These are phyloP conservation scores for Penicillium concentricum DNA, from an alignment of 2,329 filamentous ascomycete genomes.

Conservation along the genomic window DNA sequence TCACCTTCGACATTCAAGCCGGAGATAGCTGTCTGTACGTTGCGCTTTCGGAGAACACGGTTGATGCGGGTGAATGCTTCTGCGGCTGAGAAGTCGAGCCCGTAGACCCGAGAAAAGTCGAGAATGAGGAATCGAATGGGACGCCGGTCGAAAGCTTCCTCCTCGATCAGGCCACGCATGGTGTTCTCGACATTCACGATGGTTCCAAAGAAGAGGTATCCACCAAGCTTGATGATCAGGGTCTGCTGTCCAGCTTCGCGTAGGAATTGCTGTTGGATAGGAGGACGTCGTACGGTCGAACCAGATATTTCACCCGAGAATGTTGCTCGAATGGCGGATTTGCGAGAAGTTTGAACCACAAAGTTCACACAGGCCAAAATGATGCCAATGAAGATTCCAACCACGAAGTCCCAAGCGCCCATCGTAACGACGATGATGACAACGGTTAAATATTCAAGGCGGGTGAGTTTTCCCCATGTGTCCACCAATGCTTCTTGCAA, in stretches of 20 bases:
- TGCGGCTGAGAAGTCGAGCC: slow-evolving; percentile 92
- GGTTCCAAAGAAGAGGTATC: slow-evolving; percentile 97
- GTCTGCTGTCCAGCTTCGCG: slow-evolving; percentile 84
- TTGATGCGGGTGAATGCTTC: slow-evolving; percentile 94
- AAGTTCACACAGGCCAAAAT: slow-evolving; percentile 87
- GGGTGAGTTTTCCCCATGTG: slow-evolving; percentile 83
- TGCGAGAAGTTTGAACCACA: slow-evolving; percentile 85
- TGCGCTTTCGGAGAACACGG: slow-evolving; percentile 72
- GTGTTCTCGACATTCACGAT: slow-evolving; percentile 93
- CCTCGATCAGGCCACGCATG: slow-evolving; percentile 77
- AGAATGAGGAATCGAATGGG: slow-evolving; percentile 89
- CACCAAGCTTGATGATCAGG: slow-evolving; percentile 84
- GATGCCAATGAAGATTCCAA: slow-evolving; percentile 89
- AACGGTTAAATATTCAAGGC: slow-evolving; percentile 85
- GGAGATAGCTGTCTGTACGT: slow-evolving; percentile 78
- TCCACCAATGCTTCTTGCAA: slow-evolving; percentile 84
- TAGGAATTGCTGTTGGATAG: slow-evolving; percentile 82
- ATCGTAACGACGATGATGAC: slow-evolving; percentile 89
- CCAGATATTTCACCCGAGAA: slow-evolving; percentile 86
- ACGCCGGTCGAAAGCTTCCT: slow-evolving; percentile 71
- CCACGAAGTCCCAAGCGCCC: slow-evolving; percentile 95
- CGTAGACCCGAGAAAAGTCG: slow-evolving; percentile 84
- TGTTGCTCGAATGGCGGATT: slow-evolving; percentile 84
- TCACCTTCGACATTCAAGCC: slow-evolving; percentile 74
- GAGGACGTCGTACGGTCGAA: slow-evolving; percentile 88